A percentile compares a stretch with the other conserved stretches of the same genome.
Evolutionary conservation across 2,329 filamentous ascomycete genomes (phyloP).

Genomic region (Epichloe coenophiala): DNA sequence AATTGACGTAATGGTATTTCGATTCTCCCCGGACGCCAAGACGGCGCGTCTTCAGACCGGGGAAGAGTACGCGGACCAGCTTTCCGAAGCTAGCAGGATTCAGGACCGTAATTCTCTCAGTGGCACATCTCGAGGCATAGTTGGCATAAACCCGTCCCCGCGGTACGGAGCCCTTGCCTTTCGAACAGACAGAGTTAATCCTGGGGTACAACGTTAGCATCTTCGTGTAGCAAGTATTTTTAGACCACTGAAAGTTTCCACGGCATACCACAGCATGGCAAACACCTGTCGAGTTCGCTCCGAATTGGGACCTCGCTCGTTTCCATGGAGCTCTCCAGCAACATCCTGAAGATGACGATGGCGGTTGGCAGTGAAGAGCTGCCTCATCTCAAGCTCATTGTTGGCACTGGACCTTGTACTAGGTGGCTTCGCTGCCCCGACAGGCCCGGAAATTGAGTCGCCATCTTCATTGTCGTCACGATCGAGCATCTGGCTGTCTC

Average conservation of each 20-base stretch:
- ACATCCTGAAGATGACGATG: conserved; percentile 57
- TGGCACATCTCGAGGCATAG: conserved; percentile 86
- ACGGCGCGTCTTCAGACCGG: conserved; percentile 81
- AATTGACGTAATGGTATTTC: conserved; percentile 88
- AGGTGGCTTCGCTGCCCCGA: conserved; percentile 39
- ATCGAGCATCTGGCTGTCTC: conserved; percentile 46
- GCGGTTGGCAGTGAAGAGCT: conserved; percentile 57
- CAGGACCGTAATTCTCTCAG: conserved; percentile 82
- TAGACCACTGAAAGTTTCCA: no score
- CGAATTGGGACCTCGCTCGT: conserved; percentile 67
- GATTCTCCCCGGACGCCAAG: conserved; percentile 91
- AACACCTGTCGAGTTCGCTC: conserved; percentile 77
- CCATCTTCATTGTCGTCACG: conserved; percentile 45
- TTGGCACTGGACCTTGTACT: conserved; percentile 57
- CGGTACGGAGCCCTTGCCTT: conserved; percentile 75
- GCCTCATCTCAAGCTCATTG: conserved; percentile 69
- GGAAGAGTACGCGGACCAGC: conserved; percentile 89
- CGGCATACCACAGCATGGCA: conserved; percentile 70
- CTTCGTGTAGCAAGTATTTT: neutral
- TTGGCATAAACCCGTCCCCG: conserved; percentile 88
- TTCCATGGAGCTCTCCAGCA: conserved; percentile 61
- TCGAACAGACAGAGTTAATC: conserved; percentile 60
- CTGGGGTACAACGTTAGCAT: conserved; percentile 25
- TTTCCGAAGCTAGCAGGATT: conserved; percentile 98
- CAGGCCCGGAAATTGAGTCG: conserved; percentile 34